Evolutionary conservation across 164 flowering plant species (phyloP).

Genomic region (Cinnamomum micranthum): DNA sequence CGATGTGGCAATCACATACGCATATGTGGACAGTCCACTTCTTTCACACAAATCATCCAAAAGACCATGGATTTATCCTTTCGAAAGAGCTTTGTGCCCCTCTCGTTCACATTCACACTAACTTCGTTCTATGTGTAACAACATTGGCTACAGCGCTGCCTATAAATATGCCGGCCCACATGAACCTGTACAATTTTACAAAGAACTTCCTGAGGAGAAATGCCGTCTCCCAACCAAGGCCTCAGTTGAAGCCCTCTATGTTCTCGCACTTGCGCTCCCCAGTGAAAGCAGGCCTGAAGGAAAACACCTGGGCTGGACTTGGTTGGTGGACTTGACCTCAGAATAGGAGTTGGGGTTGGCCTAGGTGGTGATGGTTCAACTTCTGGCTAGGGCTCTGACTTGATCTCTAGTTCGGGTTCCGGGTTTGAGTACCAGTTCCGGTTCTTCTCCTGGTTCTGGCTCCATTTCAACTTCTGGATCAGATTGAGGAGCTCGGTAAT

Average conservation of each 20-base stretch:
- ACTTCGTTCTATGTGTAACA: neutral
- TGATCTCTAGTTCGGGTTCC: constrained; percentile 8
- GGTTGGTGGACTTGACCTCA: constrained; percentile 12
- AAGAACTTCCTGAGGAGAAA: neutral
- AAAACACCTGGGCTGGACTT: constrained; percentile 17
- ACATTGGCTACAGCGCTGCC: neutral
- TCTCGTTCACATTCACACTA: neutral
- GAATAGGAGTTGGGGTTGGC: constrained; percentile 15
- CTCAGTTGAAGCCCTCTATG: neutral
- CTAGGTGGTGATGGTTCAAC: constrained; percentile 17
- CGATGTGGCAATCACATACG: neutral
- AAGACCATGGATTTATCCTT: neutral
- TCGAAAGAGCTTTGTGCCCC: neutral
- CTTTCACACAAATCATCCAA: neutral
- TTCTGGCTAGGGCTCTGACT: constrained; percentile 16
- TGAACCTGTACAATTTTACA: neutral
- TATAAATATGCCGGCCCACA: neutral
- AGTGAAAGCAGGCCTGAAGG: constrained; percentile 22
- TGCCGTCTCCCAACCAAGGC: constrained; percentile 7
- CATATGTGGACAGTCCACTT: constrained; percentile 7
- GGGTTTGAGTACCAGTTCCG: constrained; percentile 18
- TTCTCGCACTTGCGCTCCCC: constrained; percentile 5
- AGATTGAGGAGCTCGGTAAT: too few relatives aligned
- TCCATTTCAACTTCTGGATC: constrained; percentile 14
- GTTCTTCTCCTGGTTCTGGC: constrained; percentile 16